Evolutionary conservation across 2,329 filamentous ascomycete species (phyloP).

Genomic region (Colletotrichum costaricense): DNA sequence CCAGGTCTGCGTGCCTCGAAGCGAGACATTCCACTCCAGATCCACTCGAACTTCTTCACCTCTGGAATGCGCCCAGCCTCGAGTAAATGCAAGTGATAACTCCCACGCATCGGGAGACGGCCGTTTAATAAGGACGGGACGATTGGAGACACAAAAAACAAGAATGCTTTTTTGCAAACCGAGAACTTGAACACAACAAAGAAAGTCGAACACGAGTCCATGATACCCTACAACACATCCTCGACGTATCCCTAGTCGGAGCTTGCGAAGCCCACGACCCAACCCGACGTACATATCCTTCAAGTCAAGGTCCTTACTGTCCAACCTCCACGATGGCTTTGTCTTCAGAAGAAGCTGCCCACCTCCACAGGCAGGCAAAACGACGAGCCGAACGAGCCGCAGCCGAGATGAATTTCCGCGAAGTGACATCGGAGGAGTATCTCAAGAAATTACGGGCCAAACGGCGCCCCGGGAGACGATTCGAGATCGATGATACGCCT

Average conservation of each 20-base stretch:
- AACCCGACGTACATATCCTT: not conserved
- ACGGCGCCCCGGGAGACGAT: conserved; percentile 17
- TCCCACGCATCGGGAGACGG: not conserved
- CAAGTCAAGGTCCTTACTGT: not conserved
- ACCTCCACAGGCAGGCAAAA: conserved; percentile 26
- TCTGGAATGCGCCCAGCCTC: not conserved
- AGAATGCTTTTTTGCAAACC: not conserved
- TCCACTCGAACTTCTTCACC: not conserved
- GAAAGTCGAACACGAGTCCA: not conserved
- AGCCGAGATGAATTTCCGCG: conserved; percentile 24
- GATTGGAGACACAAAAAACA: not conserved
- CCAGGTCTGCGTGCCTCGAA: not conserved
- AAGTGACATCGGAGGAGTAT: conserved; percentile 29
- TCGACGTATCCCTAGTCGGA: too few species aligned
- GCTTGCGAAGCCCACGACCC: not conserved
- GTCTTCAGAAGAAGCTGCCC: conserved; percentile 10
- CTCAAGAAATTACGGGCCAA: conserved; percentile 20
- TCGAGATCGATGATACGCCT: conserved; percentile 15
- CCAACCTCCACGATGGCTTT: conserved; percentile 1
- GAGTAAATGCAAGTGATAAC: not conserved
- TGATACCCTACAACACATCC: not conserved
- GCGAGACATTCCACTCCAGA: conserved; percentile 23
- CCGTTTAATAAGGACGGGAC: not conserved
- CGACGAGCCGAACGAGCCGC: conserved; percentile 31
- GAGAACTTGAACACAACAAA: not conserved